A percentile compares a stretch with the other conserved stretches of the same genome.
phyloP scores from a whole-genome alignment of 2,329 filamentous ascomycete species.

The Colletotrichum sp. region DNA sequence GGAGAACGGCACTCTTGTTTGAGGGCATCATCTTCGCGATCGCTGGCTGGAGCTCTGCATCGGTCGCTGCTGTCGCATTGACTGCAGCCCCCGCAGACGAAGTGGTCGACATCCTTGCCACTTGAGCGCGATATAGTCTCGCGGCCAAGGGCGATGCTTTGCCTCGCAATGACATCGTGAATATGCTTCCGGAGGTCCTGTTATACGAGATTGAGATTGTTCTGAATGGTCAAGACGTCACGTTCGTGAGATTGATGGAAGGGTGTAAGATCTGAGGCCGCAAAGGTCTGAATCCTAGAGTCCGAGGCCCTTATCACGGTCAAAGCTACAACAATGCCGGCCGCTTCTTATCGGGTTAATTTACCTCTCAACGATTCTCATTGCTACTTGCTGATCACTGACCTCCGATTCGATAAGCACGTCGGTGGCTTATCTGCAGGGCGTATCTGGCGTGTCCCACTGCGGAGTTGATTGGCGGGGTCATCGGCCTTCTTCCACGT shows the following conservation, averaged over 20 bases:
- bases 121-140: background rate
- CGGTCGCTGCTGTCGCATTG: background rate
- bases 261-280: background rate
- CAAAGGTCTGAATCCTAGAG: background rate
- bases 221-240: background rate
- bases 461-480: background rate
- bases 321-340: background rate
- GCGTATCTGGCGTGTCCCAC: slow-evolving; percentile 8
- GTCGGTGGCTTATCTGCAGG: background rate
- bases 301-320: background rate
- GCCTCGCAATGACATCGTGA: background rate
- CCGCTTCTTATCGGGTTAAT: slow-evolving; percentile 1
- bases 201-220: background rate
- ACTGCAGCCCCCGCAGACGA: background rate
- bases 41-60: background rate
- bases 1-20: slow-evolving; percentile 16
- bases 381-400: background rate
- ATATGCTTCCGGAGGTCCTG: background rate
- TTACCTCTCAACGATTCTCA: background rate
- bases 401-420: background rate
- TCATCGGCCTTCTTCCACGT: background rate
- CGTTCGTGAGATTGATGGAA: background rate
- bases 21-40: background rate
- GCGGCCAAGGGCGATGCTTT: background rate
- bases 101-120: background rate